These are phyloP conservation scores for Exophiala alcalophila DNA, from an alignment of 2,329 filamentous ascomycete species.

Conservation along the genomic window DNA sequence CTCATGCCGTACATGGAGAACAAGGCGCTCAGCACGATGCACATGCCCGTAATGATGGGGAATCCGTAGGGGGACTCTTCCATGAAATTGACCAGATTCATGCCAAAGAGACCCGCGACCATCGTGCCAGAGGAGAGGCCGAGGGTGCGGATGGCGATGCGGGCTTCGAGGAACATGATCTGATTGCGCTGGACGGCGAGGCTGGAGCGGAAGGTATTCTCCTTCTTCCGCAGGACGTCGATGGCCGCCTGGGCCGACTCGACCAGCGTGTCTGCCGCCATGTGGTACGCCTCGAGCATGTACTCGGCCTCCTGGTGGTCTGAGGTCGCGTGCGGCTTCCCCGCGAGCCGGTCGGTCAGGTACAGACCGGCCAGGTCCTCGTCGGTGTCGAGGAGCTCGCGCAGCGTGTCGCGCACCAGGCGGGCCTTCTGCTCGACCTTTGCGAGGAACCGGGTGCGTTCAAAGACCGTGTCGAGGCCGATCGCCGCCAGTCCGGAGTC, in stretches of 20 bases:
- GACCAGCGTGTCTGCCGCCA: constrained; percentile 36
- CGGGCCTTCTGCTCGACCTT: constrained; percentile 36
- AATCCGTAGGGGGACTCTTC: constrained; percentile 37
- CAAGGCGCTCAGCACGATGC: constrained; percentile 28
- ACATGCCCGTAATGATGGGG: constrained; percentile 21
- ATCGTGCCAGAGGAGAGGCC: constrained; percentile 38
- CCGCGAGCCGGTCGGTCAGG: constrained; percentile 34
- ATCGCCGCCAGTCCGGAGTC: constrained; percentile 19
- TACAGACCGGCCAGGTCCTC: constrained; percentile 40
- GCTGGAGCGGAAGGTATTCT: constrained; percentile 36
- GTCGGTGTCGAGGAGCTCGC: constrained; percentile 38
- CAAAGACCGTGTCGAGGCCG: constrained; percentile 33
- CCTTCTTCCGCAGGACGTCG: constrained; percentile 34
- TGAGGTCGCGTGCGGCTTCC: constrained; percentile 32
- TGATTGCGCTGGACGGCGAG: constrained; percentile 40
- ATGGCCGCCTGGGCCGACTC: constrained; percentile 33
- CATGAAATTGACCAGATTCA: constrained; percentile 40
- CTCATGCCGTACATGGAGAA: constrained; percentile 32
- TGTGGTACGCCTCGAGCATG: constrained; percentile 39
- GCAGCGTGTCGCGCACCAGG: constrained; percentile 36
- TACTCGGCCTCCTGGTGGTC: constrained; percentile 42
- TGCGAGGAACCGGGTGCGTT: constrained; percentile 31
- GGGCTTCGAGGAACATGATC: constrained; percentile 40
- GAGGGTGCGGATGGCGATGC: constrained; percentile 39
- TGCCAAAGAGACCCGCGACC: constrained; percentile 38